A percentile compares a stretch with the other conserved stretches of the same genome.
Conservation (phyloP, 805 yeast species). For the Schizosaccharomyces lindneri region DNA sequence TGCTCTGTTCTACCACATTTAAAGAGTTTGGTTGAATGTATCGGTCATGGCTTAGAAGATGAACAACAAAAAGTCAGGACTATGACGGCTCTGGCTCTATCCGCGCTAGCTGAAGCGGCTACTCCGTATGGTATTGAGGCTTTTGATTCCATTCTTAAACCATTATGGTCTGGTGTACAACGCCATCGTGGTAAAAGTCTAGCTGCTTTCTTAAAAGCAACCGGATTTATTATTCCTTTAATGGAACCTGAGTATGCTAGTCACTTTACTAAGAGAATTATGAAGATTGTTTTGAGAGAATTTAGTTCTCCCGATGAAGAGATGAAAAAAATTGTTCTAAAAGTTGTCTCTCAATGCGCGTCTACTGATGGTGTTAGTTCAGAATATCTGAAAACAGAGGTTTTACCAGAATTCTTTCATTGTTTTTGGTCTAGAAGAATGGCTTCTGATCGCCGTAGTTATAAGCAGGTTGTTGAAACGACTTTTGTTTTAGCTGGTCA, state of each 20-base stretch:
- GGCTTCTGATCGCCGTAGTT: slow-evolving; percentile 28
- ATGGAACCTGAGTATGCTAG: slow-evolving; percentile 67
- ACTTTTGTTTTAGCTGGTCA: slow-evolving; percentile 41
- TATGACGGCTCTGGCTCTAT: slow-evolving; percentile 43
- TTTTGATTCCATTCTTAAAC: slow-evolving; percentile 48
- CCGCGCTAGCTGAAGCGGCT: slow-evolving; percentile 57
- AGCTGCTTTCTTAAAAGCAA: slow-evolving; percentile 50
- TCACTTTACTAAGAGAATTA: slow-evolving; percentile 51
- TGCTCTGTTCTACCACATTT: slow-evolving; percentile 54
- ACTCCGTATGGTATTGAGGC: slow-evolving; percentile 79
- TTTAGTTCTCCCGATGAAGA: slow-evolving; percentile 69
- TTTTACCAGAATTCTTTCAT: slow-evolving; percentile 37
- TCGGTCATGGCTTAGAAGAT: slow-evolving; percentile 35
- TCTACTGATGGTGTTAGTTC: slow-evolving; percentile 29
- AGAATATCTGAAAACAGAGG: slow-evolving; percentile 24
- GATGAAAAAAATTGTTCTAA: slow-evolving; percentile 49
- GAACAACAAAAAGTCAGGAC: slow-evolving; percentile 43
- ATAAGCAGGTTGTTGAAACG: slow-evolving; percentile 42
- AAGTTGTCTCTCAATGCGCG: slow-evolving; percentile 43
- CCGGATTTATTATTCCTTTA: slow-evolving; percentile 60
- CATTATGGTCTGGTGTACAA: slow-evolving; percentile 57
- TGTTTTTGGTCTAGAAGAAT: slow-evolving; percentile 63
- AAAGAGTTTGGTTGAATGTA: slow-evolving; percentile 35
- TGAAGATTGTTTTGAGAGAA: slow-evolving; percentile 43
- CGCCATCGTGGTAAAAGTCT: slow-evolving; percentile 54